phyloP scores from a whole-genome alignment of 805 yeast species.

The Monosporozyma solicola region DNA sequence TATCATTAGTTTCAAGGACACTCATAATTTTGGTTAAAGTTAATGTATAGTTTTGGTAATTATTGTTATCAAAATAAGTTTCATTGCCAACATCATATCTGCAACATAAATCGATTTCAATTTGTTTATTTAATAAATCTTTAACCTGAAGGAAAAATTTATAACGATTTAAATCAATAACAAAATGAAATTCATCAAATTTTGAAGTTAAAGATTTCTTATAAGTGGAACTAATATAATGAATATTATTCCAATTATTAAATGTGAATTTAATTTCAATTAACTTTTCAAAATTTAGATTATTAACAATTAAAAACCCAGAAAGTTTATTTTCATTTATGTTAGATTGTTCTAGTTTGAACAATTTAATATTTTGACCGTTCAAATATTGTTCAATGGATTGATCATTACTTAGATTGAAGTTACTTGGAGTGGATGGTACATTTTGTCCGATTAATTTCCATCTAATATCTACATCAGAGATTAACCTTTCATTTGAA shows the following conservation, averaged over 20 bases:
- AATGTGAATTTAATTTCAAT: slow-evolving; percentile 29
- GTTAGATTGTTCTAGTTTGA: slow-evolving; percentile 6
- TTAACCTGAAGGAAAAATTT: slow-evolving; percentile 21
- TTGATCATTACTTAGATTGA: background rate
- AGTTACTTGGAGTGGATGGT: background rate
- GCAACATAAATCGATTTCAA: slow-evolving; percentile 26
- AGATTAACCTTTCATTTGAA: background rate
- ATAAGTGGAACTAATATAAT: slow-evolving; percentile 22
- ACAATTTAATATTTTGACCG: slow-evolving; percentile 20
- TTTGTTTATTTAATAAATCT: slow-evolving; percentile 12
- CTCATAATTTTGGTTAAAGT: slow-evolving; percentile 3
- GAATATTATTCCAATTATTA: slow-evolving; percentile 28
- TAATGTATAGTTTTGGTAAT: slow-evolving; percentile 27
- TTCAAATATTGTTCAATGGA: slow-evolving; percentile 11
- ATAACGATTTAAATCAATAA: slow-evolving; percentile 23
- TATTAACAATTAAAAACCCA: slow-evolving; percentile 25
- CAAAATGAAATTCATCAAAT: slow-evolving; percentile 26
- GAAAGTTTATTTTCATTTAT: slow-evolving; percentile 11
- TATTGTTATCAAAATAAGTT: slow-evolving; percentile 30
- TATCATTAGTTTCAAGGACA: background rate
- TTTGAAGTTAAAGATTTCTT: slow-evolving; percentile 19
- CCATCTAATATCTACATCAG: slow-evolving; percentile 2
- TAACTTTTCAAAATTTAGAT: slow-evolving; percentile 28
- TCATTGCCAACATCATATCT: slow-evolving; percentile 28
- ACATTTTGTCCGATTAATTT: slow-evolving; percentile 3